Conservation (phyloP, 2,329 filamentous ascomycete species). For the Neonectria ditissima region DNA sequence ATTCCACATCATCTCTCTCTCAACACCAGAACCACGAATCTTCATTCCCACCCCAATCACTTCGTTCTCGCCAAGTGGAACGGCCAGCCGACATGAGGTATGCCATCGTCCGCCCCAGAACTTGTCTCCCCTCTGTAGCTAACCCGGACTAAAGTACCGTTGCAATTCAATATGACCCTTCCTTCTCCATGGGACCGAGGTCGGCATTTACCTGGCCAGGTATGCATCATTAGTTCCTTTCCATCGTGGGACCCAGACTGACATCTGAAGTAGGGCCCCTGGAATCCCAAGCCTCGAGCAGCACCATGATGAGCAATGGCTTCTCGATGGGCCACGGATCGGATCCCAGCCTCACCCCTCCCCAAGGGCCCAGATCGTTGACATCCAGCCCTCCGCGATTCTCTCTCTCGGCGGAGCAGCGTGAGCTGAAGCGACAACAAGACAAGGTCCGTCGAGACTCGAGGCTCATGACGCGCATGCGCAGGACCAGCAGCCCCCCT, state of each 20-base stretch:
- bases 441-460: slow-evolving; percentile 70
- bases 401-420: slow-evolving; percentile 68
- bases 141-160: slow-evolving; percentile 54
- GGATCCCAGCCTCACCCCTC: slow-evolving; percentile 64
- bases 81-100: slow-evolving; percentile 43
- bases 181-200: slow-evolving; percentile 64
- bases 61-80: slow-evolving; percentile 27
- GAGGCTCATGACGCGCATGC: slow-evolving; percentile 64
- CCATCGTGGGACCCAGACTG: slow-evolving; percentile 6
- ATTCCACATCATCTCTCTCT: slow-evolving; percentile 31
- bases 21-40: slow-evolving; percentile 30
- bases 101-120: background rate
- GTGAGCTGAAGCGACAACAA: slow-evolving; percentile 71
- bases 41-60: slow-evolving; percentile 29
- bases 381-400: slow-evolving; percentile 69
- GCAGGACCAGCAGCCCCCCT: slow-evolving; percentile 63
- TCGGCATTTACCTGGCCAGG: slow-evolving; percentile 65
- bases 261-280: slow-evolving; percentile 44
- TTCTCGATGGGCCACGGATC: slow-evolving; percentile 60
- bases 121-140: slow-evolving; percentile 18
- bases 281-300: slow-evolving; percentile 49
- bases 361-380: slow-evolving; percentile 62
- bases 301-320: slow-evolving; percentile 58
- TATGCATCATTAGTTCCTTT: slow-evolving; percentile 42
- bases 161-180: slow-evolving; percentile 63